phyloP scores from a whole-genome alignment of 495 filamentous ascomycete species.

The Trichoderma erinaceum region DNA sequence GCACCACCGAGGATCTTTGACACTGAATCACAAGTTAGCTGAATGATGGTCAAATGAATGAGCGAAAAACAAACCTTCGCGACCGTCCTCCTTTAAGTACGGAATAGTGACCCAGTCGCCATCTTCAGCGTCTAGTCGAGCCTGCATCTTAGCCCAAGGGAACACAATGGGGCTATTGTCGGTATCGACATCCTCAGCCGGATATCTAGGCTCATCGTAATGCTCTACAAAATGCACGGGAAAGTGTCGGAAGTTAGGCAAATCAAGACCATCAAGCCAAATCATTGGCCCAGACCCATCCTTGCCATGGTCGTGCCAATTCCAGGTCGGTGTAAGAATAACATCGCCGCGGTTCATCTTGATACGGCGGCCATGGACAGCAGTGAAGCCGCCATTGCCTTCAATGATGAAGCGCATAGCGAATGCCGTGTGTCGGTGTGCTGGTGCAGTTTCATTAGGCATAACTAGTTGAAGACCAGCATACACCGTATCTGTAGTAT shows the following conservation, averaged over 20 bases:
- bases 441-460: constrained; percentile 43
- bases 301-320: constrained; percentile 47
- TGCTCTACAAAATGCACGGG: constrained; percentile 47
- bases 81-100: not conserved
- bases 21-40: not conserved
- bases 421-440: constrained; percentile 46
- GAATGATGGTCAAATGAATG: not conserved
- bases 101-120: not conserved
- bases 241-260: constrained; percentile 39
- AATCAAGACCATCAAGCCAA: constrained; percentile 45
- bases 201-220: constrained; percentile 37
- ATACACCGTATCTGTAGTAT: constrained; percentile 48
- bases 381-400: constrained; percentile 43
- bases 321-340: constrained; percentile 47
- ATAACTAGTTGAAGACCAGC: constrained; percentile 46
- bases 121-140: not conserved
- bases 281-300: constrained; percentile 46
- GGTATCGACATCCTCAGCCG: constrained; percentile 17
- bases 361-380: constrained; percentile 42
- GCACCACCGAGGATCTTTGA: not conserved
- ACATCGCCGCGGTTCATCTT: constrained; percentile 44
- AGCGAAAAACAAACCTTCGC: not conserved
- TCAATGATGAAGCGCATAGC: constrained; percentile 49
- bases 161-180: constrained; percentile 8
- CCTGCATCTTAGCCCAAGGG: constrained; percentile 6